These are phyloP conservation scores for Aspergillus bridgeri DNA, from an alignment of 495 filamentous ascomycete genomes.

Conservation along the genomic window DNA sequence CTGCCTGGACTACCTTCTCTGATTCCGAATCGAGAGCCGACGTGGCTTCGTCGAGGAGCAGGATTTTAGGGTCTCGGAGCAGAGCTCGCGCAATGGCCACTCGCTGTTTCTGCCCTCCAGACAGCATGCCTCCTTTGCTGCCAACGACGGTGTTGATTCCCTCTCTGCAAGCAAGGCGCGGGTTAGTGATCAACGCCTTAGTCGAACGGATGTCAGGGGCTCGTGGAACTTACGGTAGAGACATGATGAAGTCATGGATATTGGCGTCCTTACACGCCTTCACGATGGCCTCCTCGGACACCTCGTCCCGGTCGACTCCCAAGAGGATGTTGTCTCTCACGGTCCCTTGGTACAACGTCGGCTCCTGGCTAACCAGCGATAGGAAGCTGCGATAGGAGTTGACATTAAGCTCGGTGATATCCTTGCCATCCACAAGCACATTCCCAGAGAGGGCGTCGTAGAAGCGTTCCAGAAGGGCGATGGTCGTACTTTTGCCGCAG, in stretches of 20 bases:
- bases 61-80: constrained; percentile 64
- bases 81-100: constrained; percentile 74
- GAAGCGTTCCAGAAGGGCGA: constrained; percentile 77
- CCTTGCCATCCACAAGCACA: constrained; percentile 68
- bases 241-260: constrained; percentile 87
- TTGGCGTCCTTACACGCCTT: constrained; percentile 84
- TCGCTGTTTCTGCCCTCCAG: constrained; percentile 82
- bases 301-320: constrained; percentile 58
- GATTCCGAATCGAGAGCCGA: constrained; percentile 77
- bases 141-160: constrained; percentile 75
- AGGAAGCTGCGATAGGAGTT: constrained; percentile 73
- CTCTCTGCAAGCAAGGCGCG: constrained; percentile 44
- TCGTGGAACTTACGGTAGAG: constrained; percentile 47
- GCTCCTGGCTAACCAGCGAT: constrained; percentile 82
- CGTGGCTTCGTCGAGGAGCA: constrained; percentile 81
- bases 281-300: constrained; percentile 65
- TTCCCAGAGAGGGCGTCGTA: constrained; percentile 76
- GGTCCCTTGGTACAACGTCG: constrained; percentile 81
- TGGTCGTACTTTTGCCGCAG: constrained; percentile 81
- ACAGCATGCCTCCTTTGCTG: constrained; percentile 72
- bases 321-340: constrained; percentile 81
- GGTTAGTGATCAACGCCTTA: constrained; percentile 15
- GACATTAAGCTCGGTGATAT: constrained; percentile 71
- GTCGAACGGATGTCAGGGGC: neutral
- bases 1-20: constrained; percentile 79